Evolutionary conservation across 208 protist species (phyloP).

Genomic region (Jaenimonas drosophilae): DNA sequence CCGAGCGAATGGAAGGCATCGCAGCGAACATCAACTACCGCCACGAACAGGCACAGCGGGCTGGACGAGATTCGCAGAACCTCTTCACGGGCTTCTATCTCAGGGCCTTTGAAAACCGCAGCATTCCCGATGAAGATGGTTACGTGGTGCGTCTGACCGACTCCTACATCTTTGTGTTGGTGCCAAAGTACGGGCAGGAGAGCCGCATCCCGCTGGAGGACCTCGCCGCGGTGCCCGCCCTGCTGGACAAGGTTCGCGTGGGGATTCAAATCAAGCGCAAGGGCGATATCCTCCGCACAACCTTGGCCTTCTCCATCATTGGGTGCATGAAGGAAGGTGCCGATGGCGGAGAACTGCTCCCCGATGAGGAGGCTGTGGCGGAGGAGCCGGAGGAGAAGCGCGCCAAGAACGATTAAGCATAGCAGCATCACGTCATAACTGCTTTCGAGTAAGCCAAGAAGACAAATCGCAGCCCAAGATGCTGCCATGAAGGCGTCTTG

Average conservation of each 20-base stretch:
- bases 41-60: slow-evolving; percentile 88
- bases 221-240: slow-evolving; percentile 42
- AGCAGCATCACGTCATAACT: too few species aligned
- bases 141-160: slow-evolving; percentile 78
- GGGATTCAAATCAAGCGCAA: slow-evolving; percentile 58
- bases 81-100: slow-evolving; percentile 90
- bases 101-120: slow-evolving; percentile 54
- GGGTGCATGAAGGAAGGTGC: slow-evolving; percentile 52
- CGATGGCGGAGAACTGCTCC: slow-evolving; percentile 24
- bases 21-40: slow-evolving; percentile 88
- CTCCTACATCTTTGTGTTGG: slow-evolving; percentile 77
- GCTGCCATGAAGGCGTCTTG: too few species aligned
- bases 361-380: slow-evolving; percentile 26
- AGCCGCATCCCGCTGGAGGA: slow-evolving; percentile 69
- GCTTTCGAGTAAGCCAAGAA: too few species aligned
- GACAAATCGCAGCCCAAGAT: too few species aligned
- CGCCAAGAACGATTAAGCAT: too few species aligned
- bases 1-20: slow-evolving; percentile 60
- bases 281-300: slow-evolving; percentile 73
- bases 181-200: slow-evolving; percentile 87
- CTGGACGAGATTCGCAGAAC: slow-evolving; percentile 85
- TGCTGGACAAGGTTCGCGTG: slow-evolving; percentile 74
- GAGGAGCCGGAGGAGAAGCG: slow-evolving; percentile 4
- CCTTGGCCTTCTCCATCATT: slow-evolving; percentile 48
- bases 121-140: slow-evolving; percentile 73